Percentiles rank a stretch among this genome's conserved stretches.
These are phyloP conservation scores for Austroboletus rostrupii DNA, from an alignment of 1,284 basidiomycete genomes.

Conservation along the genomic window DNA sequence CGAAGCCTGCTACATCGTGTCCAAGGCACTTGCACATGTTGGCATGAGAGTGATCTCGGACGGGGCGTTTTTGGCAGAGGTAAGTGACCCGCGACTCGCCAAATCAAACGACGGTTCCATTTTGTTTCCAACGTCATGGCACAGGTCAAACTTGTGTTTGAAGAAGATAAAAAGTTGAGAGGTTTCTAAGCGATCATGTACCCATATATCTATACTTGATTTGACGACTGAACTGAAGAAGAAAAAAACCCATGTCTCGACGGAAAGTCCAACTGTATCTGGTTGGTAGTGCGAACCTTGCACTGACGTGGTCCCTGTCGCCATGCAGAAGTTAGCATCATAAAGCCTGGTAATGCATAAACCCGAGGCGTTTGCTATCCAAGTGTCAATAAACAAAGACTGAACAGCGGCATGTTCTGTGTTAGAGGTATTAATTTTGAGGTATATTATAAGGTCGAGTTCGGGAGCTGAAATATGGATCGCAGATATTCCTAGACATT, in stretches of 20 bases:
- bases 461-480: constrained; percentile 19
- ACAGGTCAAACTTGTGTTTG: constrained; percentile 27
- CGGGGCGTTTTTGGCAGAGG: constrained; percentile 29
- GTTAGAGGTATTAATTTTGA: not conserved
- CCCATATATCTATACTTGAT: constrained; percentile 6
- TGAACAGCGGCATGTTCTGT: constrained; percentile 32
- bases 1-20: constrained; percentile 49
- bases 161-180: constrained; percentile 24
- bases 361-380: constrained; percentile 48
- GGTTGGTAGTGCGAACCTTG: constrained; percentile 30
- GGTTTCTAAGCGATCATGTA: not conserved
- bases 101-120: not conserved
- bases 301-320: constrained; percentile 64
- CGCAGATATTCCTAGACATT: constrained; percentile 11
- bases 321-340: constrained; percentile 22
- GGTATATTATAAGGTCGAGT: not conserved
- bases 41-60: constrained; percentile 58
- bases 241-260: no score
- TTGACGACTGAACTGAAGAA: no score
- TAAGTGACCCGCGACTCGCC: not conserved
- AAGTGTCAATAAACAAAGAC: constrained; percentile 50
- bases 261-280: constrained; percentile 11
- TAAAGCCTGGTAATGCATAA: not conserved
- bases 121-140: not conserved
- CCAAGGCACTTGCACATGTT: constrained; percentile 56